Evolutionary conservation across 106 monocot species (phyloP), one percentile per base, ranked within the genome.

Genomic region (Allium sativum): DNA sequence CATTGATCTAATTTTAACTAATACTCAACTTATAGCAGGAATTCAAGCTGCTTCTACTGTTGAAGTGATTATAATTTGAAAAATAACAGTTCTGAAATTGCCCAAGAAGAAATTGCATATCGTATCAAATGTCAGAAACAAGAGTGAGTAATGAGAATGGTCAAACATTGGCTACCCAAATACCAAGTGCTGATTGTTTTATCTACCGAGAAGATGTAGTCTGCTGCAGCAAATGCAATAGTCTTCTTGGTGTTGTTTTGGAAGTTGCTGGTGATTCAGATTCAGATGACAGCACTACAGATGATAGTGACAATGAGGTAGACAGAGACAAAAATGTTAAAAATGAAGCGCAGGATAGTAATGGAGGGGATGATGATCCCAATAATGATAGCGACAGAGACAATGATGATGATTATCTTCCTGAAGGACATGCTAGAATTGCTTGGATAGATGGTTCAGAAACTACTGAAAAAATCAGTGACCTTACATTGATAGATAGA

Each of bases 161-260:
- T 9, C 59, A 60, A 16, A 48, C 44, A 40, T 13, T 51, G 8
- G 58, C 20, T 1, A 48, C 52, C 64, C 65, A 74, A 40, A 48
- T 62, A 18, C 45, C 62, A 13, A 50, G 67, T 12, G 78, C 40
- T 21, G 79, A 78, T 20, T 52, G 5, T 41, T 70, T 66, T 75
- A 56, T 95, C 11, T 95, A 90, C 64, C 79, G 81, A 75, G 67
- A 95, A 60, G 94, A 95, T 74, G 81, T 95, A 68, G 94, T 95
- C 45, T 72, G 61, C 59, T 72, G 76, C 71, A 74, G 53, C 43
- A 81, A 83, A 61, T 42, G 58, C 66, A 71, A 81, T 56, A 74
- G 74, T 52, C 48, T 78, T 58, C 78, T 84, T 68, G 94, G 90
- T n/a, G 56, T 90, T 65, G 94, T 90, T 17, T 62, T 77, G 71